phyloP scores from a whole-genome alignment of 23 red algal species.

The Gracilaria domingensis region DNA sequence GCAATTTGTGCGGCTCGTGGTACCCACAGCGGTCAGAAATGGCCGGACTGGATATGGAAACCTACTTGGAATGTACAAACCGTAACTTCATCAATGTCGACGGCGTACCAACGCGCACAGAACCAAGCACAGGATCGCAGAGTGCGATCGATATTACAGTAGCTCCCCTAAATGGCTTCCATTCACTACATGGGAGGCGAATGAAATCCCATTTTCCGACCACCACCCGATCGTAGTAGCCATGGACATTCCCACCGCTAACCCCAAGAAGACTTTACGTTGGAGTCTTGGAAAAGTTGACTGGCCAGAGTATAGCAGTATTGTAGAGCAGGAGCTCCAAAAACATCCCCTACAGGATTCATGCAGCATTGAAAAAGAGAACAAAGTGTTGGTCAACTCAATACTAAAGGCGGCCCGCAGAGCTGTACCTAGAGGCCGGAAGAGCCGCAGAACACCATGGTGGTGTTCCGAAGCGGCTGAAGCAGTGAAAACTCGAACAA shows the following conservation, averaged over 20 bases:
- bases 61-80: no score
- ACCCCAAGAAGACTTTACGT: background rate
- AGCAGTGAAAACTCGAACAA: background rate
- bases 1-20: no score
- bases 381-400: no score
- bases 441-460: background rate
- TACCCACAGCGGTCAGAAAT: no score
- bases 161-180: background rate
- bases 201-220: background rate
- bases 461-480: background rate
- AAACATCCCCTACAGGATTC: no score
- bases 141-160: constrained; percentile 10
- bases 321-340: no score
- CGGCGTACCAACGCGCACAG: background rate
- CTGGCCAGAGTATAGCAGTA: background rate
- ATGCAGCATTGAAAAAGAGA: no score
- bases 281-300: background rate
- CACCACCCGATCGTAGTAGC: background rate
- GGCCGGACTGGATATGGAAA: no score
- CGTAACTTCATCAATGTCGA: no score
- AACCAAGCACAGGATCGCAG: background rate
- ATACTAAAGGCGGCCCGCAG: background rate
- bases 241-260: background rate
- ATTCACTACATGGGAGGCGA: background rate
- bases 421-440: background rate